Percentiles rank a stretch among this genome's conserved stretches.
Conservation (phyloP, 1,139 yeast species). For the Candida pseudoviswanathii region DNA sequence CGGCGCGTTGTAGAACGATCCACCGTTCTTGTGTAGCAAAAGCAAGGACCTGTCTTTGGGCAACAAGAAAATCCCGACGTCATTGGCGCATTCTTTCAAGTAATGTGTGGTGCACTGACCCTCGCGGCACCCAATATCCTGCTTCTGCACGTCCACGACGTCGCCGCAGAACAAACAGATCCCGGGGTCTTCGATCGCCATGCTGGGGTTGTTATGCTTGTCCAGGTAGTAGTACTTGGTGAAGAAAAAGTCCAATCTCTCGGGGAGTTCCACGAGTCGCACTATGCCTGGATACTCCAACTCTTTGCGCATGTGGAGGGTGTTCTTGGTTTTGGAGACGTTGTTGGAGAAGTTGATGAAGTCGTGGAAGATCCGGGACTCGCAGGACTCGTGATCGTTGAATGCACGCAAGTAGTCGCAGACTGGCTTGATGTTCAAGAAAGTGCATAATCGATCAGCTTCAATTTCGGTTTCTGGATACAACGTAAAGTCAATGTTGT, state of each 20-base stretch:
- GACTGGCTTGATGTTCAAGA: constrained; percentile 51
- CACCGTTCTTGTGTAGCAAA: constrained; percentile 67
- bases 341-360: constrained; percentile 20
- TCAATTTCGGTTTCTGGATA: constrained; percentile 41
- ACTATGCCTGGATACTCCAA: constrained; percentile 72
- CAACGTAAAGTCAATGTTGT: constrained; percentile 29
- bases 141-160: constrained; percentile 65
- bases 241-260: constrained; percentile 71
- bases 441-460: constrained; percentile 56
- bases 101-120: constrained; percentile 75
- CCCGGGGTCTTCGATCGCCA: constrained; percentile 72
- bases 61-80: constrained; percentile 75
- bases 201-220: constrained; percentile 41
- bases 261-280: constrained; percentile 60
- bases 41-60: constrained; percentile 77
- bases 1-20: constrained; percentile 85
- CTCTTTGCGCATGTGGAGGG: constrained; percentile 18
- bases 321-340: constrained; percentile 13
- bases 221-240: constrained; percentile 55
- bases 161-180: constrained; percentile 83
- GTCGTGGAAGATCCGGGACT: constrained; percentile 20
- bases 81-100: constrained; percentile 64
- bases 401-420: constrained; percentile 22
- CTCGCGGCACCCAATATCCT: constrained; percentile 48
- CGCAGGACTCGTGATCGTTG: constrained; percentile 12